Conservation (phyloP, 345 rosid species). For the Camelina hispida region DNA sequence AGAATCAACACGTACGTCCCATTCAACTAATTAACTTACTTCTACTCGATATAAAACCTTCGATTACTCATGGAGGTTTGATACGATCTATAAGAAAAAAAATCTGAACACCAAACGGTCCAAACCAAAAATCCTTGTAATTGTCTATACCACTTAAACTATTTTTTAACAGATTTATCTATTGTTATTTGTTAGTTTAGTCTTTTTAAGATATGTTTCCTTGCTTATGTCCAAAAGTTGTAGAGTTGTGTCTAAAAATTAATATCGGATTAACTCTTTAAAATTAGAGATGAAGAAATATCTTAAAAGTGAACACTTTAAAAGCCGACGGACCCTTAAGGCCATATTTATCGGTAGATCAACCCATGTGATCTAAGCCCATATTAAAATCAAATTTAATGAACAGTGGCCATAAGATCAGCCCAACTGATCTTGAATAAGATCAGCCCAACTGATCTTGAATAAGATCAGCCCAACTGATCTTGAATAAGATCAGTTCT, state of each 20-base stretch:
- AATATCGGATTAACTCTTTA: neutral
- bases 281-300: neutral
- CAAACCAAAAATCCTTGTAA: neutral
- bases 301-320: neutral
- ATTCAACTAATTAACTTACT: neutral
- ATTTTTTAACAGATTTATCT: neutral
- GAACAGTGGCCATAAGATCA: no score
- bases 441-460: no score
- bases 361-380: no score
- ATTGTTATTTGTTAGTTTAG: neutral
- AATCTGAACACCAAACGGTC: neutral
- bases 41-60: neutral
- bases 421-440: no score
- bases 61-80: neutral
- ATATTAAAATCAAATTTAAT: no score
- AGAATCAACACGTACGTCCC: conserved; percentile 37
- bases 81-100: neutral
- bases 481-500: no score
- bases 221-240: neutral
- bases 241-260: neutral
- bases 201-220: neutral
- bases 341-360: no score
- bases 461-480: no score
- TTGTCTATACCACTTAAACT: neutral
- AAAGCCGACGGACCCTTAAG: neutral